Percentiles rank a stretch among this genome's conserved stretches.
Conservation (phyloP, 129 eudicot species). For the Escallonia rubra region DNA sequence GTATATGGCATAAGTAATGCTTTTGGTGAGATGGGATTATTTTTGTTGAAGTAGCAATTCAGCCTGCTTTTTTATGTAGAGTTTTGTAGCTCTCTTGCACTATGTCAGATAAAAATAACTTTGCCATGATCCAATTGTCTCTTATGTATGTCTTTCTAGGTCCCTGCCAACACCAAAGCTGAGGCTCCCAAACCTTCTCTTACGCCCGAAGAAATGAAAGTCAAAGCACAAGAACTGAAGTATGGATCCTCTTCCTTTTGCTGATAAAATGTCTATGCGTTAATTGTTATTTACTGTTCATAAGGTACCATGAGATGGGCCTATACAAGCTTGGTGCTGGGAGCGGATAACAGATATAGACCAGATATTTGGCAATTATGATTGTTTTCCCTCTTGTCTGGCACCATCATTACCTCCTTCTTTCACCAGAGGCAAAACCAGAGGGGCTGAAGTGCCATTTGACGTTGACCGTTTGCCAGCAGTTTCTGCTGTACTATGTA, state of each 20-base stretch:
- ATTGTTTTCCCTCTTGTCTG: no score
- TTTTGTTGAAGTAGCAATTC: not conserved
- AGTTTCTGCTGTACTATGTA: no score
- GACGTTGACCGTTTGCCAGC: no score
- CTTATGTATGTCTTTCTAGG: conserved; percentile 32
- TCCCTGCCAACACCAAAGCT: conserved; percentile 53
- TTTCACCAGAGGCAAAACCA: no score
- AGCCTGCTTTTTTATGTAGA: not conserved
- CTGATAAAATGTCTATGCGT: not conserved
- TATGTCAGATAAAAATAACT: not conserved
- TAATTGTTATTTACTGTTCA: not conserved
- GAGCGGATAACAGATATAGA: no score
- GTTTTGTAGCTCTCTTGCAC: not conserved
- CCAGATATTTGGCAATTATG: no score
- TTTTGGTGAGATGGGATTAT: no score
- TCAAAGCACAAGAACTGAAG: conserved; percentile 73
- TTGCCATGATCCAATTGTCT: not conserved
- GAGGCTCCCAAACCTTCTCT: conserved; percentile 69
- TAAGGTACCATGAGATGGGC: no score
- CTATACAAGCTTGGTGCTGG: no score
- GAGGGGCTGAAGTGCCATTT: no score
- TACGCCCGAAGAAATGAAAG: conserved; percentile 77
- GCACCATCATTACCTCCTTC: no score
- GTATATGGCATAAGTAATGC: no score
- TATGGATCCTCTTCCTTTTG: conserved; percentile 12